Base-by-base conservation (phyloP, 441 rosid species). In the Aleurites moluccanus region DNA sequence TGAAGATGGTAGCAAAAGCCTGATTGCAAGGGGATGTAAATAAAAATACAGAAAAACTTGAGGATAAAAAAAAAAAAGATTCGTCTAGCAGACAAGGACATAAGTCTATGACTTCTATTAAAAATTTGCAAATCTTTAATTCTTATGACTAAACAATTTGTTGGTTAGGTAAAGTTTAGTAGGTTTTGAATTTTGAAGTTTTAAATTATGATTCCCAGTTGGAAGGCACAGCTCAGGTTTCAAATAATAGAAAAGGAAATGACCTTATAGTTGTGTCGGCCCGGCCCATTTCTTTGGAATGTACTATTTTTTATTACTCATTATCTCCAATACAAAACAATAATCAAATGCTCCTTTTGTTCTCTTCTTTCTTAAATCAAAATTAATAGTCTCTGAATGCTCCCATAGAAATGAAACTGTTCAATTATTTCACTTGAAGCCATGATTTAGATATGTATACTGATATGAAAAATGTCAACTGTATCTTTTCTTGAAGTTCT, bases 31-130 rank as follows among this genome's bases (percentile, higher is more conserved):
- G 38, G 78, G 20, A 23, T 42, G 14, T 35, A 55, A 62, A 0
- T 33, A 45, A 69, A 61, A 38, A 67, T 63, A 57, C 55, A 52
- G 62, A 72, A 73, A 69, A 44, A 18, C 18, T 20, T 20, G 25
- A 56, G 67, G 59, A 52, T 28, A 14, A 56, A 25, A 75, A 56
- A 73, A 38, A 4, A 55, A 42, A 60, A n/a, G n/a, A n/a, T n/a
- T 68, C 33, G 57, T 64, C 18, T 15, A 61, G 14, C 35, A 57
- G 84, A 82, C n/a, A 56, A 74, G 55, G 86, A 81, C 80, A 74
- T 59, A 64, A 74, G 67, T 78, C n/a, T 65, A 56, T 74, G 63
- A 70, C 59, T 55, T 73, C 13, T 10, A 67, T 73, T 66, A 77
- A 64, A 6, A 75, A 40, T 63, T 27, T 59, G 60, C 13, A 63